Percentiles rank a stretch among this genome's conserved stretches.
These are phyloP conservation scores for Trypanosoma theileri DNA, from an alignment of 208 protist species.

Conservation along the genomic window DNA sequence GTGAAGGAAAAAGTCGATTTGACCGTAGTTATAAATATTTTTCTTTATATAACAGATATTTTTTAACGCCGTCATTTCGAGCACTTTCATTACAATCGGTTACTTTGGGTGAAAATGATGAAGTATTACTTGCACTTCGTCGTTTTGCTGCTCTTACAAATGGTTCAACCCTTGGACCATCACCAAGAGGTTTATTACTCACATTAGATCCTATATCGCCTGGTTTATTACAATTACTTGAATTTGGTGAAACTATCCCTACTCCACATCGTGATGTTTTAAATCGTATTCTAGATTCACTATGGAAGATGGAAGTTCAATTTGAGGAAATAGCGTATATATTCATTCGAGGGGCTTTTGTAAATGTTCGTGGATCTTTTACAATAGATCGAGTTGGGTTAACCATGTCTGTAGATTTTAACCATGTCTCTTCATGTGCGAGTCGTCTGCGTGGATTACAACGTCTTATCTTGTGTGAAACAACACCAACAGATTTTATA, in stretches of 20 bases:
- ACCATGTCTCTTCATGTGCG: background rate
- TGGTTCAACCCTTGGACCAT: conserved; percentile 48
- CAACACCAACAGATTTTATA: conserved; percentile 8
- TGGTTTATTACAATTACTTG: conserved; percentile 47
- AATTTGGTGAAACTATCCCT: conserved; percentile 12
- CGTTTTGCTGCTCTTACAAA: conserved; percentile 46
- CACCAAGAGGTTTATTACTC: conserved; percentile 30
- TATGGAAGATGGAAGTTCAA: conserved; percentile 27
- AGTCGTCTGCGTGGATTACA: conserved; percentile 20
- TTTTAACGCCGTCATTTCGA: conserved; percentile 71
- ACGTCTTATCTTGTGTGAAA: conserved; percentile 1
- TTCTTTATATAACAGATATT: conserved; percentile 61
- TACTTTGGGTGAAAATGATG: background rate
- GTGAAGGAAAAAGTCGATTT: conserved; percentile 27
- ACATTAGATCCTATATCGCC: conserved; percentile 48
- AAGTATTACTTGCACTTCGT: conserved; percentile 35
- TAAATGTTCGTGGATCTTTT: conserved; percentile 13
- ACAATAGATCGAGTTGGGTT: conserved; percentile 17
- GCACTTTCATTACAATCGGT: conserved; percentile 49
- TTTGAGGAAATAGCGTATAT: conserved; percentile 24
- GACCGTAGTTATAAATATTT: conserved; percentile 41
- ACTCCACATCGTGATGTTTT: background rate
- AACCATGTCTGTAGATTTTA: background rate
- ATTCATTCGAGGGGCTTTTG: conserved; percentile 28
- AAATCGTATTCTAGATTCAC: conserved; percentile 2